phyloP scores from a whole-genome alignment of 805 yeast genomes.

The Saccharomycopsis synnaedendra region DNA sequence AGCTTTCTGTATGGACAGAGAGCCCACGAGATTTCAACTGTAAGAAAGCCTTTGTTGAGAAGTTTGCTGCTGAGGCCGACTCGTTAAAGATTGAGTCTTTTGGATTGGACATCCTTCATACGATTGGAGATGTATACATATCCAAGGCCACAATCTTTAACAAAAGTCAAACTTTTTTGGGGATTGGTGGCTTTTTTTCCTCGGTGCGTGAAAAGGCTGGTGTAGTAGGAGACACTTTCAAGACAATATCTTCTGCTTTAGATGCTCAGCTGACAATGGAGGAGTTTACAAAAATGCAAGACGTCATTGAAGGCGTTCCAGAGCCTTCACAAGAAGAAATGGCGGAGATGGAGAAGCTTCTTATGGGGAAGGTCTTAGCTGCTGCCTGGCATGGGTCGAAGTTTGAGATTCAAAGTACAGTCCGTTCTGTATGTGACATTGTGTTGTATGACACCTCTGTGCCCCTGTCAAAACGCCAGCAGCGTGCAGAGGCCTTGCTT shows the following conservation, averaged over 20 bases:
- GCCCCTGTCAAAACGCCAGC: constrained; percentile 32
- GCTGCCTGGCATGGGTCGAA: constrained; percentile 83
- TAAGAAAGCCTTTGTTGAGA: constrained; percentile 46
- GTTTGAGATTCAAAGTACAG: constrained; percentile 64
- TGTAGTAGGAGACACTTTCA: constrained; percentile 59
- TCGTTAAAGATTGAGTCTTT: constrained; percentile 71
- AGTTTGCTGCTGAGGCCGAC: constrained; percentile 75
- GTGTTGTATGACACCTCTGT: constrained; percentile 49
- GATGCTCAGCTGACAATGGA: constrained; percentile 75
- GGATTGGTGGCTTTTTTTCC: constrained; percentile 63
- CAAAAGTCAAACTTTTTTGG: constrained; percentile 47
- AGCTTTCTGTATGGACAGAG: constrained; percentile 45
- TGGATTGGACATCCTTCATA: constrained; percentile 71
- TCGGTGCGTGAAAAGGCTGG: constrained; percentile 65
- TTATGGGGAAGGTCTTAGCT: constrained; percentile 69
- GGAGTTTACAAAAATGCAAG: constrained; percentile 59
- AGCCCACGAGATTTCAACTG: constrained; percentile 56
- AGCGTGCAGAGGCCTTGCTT: constrained; percentile 53
- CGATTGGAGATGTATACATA: constrained; percentile 58
- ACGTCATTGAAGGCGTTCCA: constrained; percentile 32
- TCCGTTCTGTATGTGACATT: constrained; percentile 59
- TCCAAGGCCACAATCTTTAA: constrained; percentile 55
- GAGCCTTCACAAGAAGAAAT: constrained; percentile 47
- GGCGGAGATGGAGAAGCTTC: constrained; percentile 60
- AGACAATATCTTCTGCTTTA: constrained; percentile 59